These are phyloP conservation scores for Miamiensis avidus DNA, from an alignment of 169 alveolate genomes.

Conservation along the genomic window DNA sequence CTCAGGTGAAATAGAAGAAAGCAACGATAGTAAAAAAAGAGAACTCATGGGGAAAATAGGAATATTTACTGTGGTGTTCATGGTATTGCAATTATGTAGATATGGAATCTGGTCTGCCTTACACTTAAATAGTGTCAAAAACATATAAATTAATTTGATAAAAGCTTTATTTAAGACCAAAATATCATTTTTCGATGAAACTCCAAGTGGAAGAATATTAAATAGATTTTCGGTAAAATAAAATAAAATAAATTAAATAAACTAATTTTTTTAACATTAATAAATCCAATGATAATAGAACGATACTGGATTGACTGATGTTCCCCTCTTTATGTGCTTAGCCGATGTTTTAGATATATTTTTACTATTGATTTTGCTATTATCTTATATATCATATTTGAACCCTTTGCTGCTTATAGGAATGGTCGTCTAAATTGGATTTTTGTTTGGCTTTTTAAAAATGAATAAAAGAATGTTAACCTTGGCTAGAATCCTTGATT, in stretches of 20 bases:
- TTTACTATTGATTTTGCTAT: neutral
- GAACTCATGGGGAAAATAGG: too few relatives aligned
- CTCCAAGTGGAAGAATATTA: conserved; percentile 79
- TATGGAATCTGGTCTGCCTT: neutral
- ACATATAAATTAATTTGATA: neutral
- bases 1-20: too few relatives aligned
- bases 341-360: conserved; percentile 1
- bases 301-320: conserved; percentile 23
- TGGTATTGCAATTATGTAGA: neutral
- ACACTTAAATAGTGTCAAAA: neutral
- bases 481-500: neutral
- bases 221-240: conserved; percentile 52
- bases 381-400: neutral
- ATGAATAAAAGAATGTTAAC: neutral
- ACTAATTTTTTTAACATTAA: neutral
- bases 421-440: neutral
- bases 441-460: neutral
- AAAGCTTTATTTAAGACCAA: neutral
- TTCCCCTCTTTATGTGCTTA: conserved; percentile 21
- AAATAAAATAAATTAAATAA: neutral
- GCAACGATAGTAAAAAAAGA: too few relatives aligned
- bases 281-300: neutral
- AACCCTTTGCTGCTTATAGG: neutral
- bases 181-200: conserved; percentile 55
- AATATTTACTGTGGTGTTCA: neutral